Evolutionary conservation across 306 rosid genomes (phyloP).

Genomic region (Lotus japonicus): DNA sequence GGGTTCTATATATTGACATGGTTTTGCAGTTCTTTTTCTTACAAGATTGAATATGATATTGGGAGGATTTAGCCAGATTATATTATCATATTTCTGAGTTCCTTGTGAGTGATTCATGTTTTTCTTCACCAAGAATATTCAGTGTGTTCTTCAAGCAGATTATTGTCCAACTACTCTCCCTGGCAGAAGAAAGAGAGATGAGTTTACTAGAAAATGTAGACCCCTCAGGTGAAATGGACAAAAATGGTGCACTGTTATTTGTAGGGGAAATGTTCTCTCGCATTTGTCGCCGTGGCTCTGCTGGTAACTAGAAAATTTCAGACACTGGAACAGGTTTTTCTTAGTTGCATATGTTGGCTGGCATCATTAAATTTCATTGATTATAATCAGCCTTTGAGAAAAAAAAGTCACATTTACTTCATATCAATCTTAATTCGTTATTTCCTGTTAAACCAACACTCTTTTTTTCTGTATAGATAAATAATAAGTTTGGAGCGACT

Average conservation of each 20-base stretch:
- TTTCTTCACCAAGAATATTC: constrained; percentile 53
- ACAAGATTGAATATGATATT: constrained; percentile 1
- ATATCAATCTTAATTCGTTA: neutral
- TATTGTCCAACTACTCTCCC: constrained; percentile 64
- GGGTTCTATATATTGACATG: constrained; percentile 10
- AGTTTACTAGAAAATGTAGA: constrained; percentile 19
- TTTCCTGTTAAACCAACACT: neutral
- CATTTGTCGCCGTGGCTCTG: constrained; percentile 88
- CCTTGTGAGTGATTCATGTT: constrained; percentile 4
- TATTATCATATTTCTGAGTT: constrained; percentile 2
- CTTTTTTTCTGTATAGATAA: neutral
- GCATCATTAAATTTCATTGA: neutral
- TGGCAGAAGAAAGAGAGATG: constrained; percentile 47
- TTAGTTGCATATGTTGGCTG: neutral
- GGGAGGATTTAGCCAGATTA: constrained; percentile 4
- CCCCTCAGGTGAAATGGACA: constrained; percentile 14
- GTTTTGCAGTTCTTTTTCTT: neutral
- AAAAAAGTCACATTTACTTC: constrained; percentile 8
- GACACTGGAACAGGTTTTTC: constrained; percentile 15
- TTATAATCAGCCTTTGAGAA: constrained; percentile 16
- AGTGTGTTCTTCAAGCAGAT: constrained; percentile 80
- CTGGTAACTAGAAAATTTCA: constrained; percentile 52
- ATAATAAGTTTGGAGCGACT: neutral
- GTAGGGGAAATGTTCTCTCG: constrained; percentile 82
- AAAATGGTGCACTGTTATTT: constrained; percentile 51